These are phyloP conservation scores for Aspergillus funiculosus DNA, from an alignment of 495 filamentous ascomycete species.

Conservation along the genomic window DNA sequence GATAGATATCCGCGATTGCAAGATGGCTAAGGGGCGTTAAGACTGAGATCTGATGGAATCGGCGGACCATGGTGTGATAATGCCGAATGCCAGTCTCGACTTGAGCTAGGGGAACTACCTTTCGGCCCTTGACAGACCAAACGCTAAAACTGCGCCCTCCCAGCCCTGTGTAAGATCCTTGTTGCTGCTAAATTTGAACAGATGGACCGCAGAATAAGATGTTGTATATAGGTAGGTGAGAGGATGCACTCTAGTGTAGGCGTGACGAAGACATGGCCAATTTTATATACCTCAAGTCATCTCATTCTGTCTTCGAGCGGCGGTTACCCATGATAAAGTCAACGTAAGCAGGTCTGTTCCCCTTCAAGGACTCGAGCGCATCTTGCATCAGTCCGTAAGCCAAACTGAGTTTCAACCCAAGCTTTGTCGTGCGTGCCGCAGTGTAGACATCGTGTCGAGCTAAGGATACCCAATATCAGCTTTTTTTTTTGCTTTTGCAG, in stretches of 20 bases:
- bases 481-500: conserved; percentile 2
- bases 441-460: conserved; percentile 77
- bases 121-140: not conserved
- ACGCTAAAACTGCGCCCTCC: not conserved
- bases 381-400: conserved; percentile 80
- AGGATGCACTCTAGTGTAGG: too few species aligned
- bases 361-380: conserved; percentile 53
- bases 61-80: too few species aligned
- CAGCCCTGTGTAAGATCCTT: conserved; percentile 1
- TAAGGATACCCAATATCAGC: conserved; percentile 31
- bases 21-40: not conserved
- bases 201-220: too few species aligned
- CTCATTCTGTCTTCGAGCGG: conserved; percentile 18
- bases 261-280: not conserved
- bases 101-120: not conserved
- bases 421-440: conserved; percentile 76
- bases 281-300: not conserved
- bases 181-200: not conserved
- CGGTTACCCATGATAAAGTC: conserved; percentile 53
- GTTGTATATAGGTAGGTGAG: too few species aligned
- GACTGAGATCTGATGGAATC: conserved; percentile 3
- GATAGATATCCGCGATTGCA: not conserved
- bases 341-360: conserved; percentile 65
- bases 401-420: conserved; percentile 70
- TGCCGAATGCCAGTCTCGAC: not conserved